Conservation (phyloP, 352 stramenopile genomes). For the Peronospora destructor region DNA sequence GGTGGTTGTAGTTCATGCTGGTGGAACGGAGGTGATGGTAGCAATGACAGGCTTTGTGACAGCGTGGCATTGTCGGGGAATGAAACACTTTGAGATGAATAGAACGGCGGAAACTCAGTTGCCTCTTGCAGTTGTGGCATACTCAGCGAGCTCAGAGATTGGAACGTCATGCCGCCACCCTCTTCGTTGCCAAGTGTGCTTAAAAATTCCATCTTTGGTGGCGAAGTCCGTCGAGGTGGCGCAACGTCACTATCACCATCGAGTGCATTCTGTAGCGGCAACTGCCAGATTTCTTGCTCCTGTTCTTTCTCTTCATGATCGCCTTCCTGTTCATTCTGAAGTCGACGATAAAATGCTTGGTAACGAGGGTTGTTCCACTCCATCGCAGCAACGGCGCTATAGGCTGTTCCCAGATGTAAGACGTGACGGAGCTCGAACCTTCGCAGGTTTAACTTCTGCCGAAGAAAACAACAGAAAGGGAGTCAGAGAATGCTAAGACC, state of each 20-base stretch:
- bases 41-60: not conserved
- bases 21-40: not conserved
- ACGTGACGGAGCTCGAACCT: slow-evolving; percentile 18
- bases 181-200: slow-evolving; percentile 6
- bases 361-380: slow-evolving; percentile 27
- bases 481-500: slow-evolving; percentile 13
- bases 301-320: not conserved
- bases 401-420: slow-evolving; percentile 33
- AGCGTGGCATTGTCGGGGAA: slow-evolving; percentile 5
- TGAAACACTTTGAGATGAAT: slow-evolving; percentile 3
- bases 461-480: slow-evolving; percentile 9
- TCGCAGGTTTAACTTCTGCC: not conserved
- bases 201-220: not conserved
- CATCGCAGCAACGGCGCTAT: slow-evolving; percentile 14
- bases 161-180: not conserved
- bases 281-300: not conserved
- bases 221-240: not conserved
- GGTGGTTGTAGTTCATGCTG: slow-evolving; percentile 2
- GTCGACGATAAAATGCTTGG: slow-evolving; percentile 2
- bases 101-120: slow-evolving; percentile 26
- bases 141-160: slow-evolving; percentile 8
- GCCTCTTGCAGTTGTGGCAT: slow-evolving; percentile 29
- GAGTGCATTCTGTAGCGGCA: not conserved
- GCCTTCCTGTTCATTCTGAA: not conserved
- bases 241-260: not conserved